Percentiles rank a stretch among this genome's conserved stretches.
These are phyloP conservation scores for Microbotryum scabiosae DNA, from an alignment of 1,284 basidiomycete genomes.

Conservation along the genomic window DNA sequence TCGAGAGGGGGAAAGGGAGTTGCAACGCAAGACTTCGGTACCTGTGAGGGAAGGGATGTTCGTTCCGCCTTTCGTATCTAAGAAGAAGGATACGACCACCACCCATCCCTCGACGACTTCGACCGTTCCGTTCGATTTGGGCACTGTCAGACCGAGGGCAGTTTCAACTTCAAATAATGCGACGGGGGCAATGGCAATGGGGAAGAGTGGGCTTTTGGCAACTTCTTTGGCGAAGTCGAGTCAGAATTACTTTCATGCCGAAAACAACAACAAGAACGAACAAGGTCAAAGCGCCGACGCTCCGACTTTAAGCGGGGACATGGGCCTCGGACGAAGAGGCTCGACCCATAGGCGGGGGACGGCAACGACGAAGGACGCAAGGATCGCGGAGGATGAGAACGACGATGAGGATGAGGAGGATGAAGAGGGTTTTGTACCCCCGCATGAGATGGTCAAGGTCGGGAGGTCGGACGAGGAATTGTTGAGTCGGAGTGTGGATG, in stretches of 20 bases:
- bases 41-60: background rate
- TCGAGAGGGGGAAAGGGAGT: slow-evolving; percentile 8
- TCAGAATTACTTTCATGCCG: background rate
- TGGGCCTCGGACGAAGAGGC: no score
- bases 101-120: no score
- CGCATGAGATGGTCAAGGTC: slow-evolving; percentile 14
- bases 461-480: slow-evolving; percentile 18
- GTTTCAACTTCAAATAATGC: background rate
- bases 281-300: background rate
- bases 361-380: background rate
- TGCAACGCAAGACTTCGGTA: slow-evolving; percentile 1
- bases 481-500: slow-evolving; percentile 19
- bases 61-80: background rate
- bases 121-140: no score
- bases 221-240: slow-evolving; percentile 2
- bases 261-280: no score
- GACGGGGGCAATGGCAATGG: background rate
- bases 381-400: background rate
- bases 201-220: background rate
- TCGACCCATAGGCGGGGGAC: background rate
- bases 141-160: background rate
- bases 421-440: slow-evolving; percentile 19
- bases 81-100: background rate
- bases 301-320: no score
- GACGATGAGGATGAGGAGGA: slow-evolving; percentile 18